Percentiles rank a stretch among this genome's conserved stretches.
Evolutionary conservation across 768 basidiomycete species (phyloP).

Genomic region (Rhodotorula kratochvilovae): DNA sequence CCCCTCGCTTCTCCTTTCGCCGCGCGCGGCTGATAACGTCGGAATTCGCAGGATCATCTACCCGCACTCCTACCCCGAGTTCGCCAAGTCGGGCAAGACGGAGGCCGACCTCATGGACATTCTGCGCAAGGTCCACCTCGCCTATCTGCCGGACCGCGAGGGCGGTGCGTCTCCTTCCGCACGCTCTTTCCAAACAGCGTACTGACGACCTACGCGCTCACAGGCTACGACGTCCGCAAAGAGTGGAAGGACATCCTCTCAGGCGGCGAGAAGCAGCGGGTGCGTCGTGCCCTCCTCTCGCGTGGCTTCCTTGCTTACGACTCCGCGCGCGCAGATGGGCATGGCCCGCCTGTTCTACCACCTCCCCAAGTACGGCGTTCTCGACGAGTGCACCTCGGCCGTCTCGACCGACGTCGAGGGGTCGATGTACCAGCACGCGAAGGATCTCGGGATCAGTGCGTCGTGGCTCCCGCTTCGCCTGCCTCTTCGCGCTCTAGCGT

Average conservation of each 20-base stretch:
- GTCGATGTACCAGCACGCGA: slow-evolving; percentile 88
- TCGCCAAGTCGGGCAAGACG: slow-evolving; percentile 58
- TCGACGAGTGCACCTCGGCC: slow-evolving; percentile 92
- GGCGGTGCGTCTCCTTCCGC: slow-evolving; percentile 55
- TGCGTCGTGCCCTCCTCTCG: slow-evolving; percentile 45
- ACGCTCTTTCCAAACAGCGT: rapidly evolving
- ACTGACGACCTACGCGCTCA: slow-evolving; percentile 39
- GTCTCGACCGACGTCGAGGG: slow-evolving; percentile 96
- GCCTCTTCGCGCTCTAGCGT: no score
- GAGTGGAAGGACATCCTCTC: slow-evolving; percentile 89
- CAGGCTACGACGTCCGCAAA: slow-evolving; percentile 65
- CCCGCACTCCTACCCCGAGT: slow-evolving; percentile 76
- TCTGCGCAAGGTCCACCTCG: slow-evolving; percentile 73
- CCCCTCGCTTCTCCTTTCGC: no score
- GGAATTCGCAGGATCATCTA: slow-evolving; percentile 63
- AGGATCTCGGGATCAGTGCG: slow-evolving; percentile 69
- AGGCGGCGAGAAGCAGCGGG: slow-evolving; percentile 93
- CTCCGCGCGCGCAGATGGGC: slow-evolving; percentile 59
- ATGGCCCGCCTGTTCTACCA: slow-evolving; percentile 92
- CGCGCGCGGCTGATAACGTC: background rate
- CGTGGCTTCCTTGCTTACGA: background rate
- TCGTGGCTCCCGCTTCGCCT: background rate
- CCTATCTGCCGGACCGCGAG: slow-evolving; percentile 77
- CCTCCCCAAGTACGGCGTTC: slow-evolving; percentile 70
- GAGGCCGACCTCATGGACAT: slow-evolving; percentile 69